Evolutionary conservation across 2,329 filamentous ascomycete genomes (phyloP).

Genomic region (Pseudogymnoascus sp.): DNA sequence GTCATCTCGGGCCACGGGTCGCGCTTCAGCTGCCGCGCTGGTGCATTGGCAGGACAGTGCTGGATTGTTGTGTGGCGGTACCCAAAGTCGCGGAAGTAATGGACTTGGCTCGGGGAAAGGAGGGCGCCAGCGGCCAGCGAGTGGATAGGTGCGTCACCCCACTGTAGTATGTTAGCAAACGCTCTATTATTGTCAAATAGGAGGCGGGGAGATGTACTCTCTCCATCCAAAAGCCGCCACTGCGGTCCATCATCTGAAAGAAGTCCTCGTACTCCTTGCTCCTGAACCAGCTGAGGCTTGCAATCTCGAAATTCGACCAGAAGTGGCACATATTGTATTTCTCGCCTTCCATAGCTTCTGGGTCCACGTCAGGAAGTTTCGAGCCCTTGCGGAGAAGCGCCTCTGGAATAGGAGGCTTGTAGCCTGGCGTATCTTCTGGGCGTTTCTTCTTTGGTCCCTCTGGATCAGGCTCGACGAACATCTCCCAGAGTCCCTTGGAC

Average conservation of each 20-base stretch:
- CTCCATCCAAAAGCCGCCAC: conserved; percentile 99
- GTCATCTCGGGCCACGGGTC: conserved; percentile 76
- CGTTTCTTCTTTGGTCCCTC: conserved; percentile 48
- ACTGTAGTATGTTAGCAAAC: conserved; percentile 46
- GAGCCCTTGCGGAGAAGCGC: conserved; percentile 73
- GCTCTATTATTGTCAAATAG: background rate
- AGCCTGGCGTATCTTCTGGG: conserved; percentile 55
- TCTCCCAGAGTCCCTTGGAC: conserved; percentile 93
- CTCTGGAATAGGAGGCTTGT: conserved; percentile 65
- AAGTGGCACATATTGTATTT: conserved; percentile 99
- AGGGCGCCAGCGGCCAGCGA: conserved; percentile 90
- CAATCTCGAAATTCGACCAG: conserved; percentile 99
- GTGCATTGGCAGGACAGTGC: conserved; percentile 94
- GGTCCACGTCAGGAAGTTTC: conserved; percentile 72
- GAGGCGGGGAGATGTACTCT: conserved; percentile 53
- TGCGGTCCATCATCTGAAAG: conserved; percentile 97
- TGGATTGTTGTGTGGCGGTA: conserved; percentile 98
- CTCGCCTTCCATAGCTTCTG: conserved; percentile 92
- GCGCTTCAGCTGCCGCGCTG: conserved; percentile 73
- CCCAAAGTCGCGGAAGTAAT: conserved; percentile 98
- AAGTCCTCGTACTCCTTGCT: conserved; percentile 98
- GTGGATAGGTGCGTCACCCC: conserved; percentile 97
- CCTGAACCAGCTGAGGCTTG: conserved; percentile 87
- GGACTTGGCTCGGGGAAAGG: conserved; percentile 73
- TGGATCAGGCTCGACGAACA: conserved; percentile 80